phyloP scores from a whole-genome alignment of 192 early-diverging fungal species.

The Mortierella alpina region DNA sequence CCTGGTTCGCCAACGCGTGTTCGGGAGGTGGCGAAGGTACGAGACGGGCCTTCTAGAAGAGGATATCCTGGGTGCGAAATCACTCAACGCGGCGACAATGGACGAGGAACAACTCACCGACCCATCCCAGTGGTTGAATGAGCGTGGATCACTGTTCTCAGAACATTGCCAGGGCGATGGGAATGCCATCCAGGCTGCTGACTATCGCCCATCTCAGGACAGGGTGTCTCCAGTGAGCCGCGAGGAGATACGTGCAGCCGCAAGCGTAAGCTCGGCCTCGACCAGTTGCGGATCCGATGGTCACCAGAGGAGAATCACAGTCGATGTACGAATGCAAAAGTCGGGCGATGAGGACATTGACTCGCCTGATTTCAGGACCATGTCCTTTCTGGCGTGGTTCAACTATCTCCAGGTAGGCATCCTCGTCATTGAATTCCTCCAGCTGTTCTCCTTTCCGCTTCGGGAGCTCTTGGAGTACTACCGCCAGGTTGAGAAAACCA shows the following conservation, averaged over 20 bases:
- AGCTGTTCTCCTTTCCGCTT: conserved; percentile 82
- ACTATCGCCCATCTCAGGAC: too few relatives aligned
- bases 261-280: too few relatives aligned
- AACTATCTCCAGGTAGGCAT: conserved; percentile 81
- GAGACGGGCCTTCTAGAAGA: conserved; percentile 45
- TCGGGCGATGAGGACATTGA: conserved; percentile 29
- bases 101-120: conserved; percentile 35
- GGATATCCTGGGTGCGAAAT: conserved; percentile 10
- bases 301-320: not conserved
- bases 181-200: too few relatives aligned
- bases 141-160: too few relatives aligned
- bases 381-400: conserved; percentile 55
- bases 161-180: too few relatives aligned
- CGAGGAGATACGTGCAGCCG: too few relatives aligned
- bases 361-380: conserved; percentile 34
- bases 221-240: too few relatives aligned
- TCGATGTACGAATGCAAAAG: conserved; percentile 32
- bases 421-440: conserved; percentile 80
- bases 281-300: too few relatives aligned
- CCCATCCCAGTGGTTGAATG: too few relatives aligned
- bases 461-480: conserved; percentile 72
- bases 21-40: conserved; percentile 14
- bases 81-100: conserved; percentile 6
- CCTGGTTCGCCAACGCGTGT: conserved; percentile 30
- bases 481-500: conserved; percentile 40